Base-by-base conservation (phyloP, 2,329 filamentous ascomycete species). In the Leptographium galeiforme region DNA sequence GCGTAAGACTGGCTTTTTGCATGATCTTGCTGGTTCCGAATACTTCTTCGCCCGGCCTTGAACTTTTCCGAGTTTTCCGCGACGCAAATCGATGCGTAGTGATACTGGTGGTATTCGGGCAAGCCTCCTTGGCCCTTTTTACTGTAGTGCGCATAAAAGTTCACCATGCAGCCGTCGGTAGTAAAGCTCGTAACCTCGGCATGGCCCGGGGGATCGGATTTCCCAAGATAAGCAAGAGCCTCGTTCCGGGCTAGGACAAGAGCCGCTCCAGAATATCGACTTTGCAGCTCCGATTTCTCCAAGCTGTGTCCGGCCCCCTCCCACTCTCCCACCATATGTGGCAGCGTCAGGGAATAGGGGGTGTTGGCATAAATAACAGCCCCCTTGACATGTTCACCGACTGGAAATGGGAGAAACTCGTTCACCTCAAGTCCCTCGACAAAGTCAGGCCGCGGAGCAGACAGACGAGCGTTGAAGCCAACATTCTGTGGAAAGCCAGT, bases 321-420 rank as follows among this genome's bases (percentile, higher is more conserved):
- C 39, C 56, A 62, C 34, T 66, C 63, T 6, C 62, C 64, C 10
- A 61, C 59, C 1, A 66, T 4, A 36, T 65, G 64, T 4, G 64
- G 59, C 10, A 66, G 53, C 7, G 59, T 56, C 6, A 64, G 3
- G 13, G 63, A 64, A n/a, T n/a, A 0, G 1, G 50, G 41, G 6
- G 56, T 14, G 18, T 61, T 54, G 48, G 56, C 53, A 43, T 57
- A 56, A 6, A 65, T 55, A 12, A 58, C 55, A 1, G 62, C 60
- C 6, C 48, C 48, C 13, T 6, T 10, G 4, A 50, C 38, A 6
- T 33, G 12, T 12, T 50, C 46, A 8, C n/a, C 32, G 16, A 48
- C 46, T 8, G 46, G 46, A 10, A 48, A 36, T 6, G 46, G 33
- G 12, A 8, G 8, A 12, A 16, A 48, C 18, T 48, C 32, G 4